phyloP scores from a whole-genome alignment of 306 rosid genomes.

The Abrus pulchellus region DNA sequence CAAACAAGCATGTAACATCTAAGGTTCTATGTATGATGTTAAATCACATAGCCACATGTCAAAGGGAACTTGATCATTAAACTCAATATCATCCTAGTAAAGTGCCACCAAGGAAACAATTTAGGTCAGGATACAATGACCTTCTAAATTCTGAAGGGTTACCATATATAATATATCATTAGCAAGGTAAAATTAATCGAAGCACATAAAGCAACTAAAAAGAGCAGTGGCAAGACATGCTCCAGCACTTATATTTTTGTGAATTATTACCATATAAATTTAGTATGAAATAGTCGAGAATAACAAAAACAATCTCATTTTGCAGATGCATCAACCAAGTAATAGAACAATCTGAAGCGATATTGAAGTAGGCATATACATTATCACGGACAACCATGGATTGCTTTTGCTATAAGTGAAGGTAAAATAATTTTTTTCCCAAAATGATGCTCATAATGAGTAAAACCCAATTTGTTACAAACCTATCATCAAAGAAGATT shows the following conservation, averaged over 20 bases:
- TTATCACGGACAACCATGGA: slow-evolving; percentile 26
- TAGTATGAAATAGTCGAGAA: slow-evolving; percentile 9
- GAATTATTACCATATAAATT: not conserved
- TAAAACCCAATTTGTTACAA: not conserved
- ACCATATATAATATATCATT: slow-evolving; percentile 14
- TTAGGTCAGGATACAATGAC: slow-evolving; percentile 23
- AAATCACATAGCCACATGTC: slow-evolving; percentile 8
- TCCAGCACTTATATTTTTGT: not conserved
- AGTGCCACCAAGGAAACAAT: not conserved
- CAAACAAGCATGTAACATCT: slow-evolving; percentile 19
- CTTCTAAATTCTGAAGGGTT: slow-evolving; percentile 19
- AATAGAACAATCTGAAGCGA: slow-evolving; percentile 35
- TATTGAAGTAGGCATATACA: slow-evolving; percentile 1
- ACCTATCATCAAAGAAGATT: slow-evolving; percentile 22
- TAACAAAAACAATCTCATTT: slow-evolving; percentile 28
- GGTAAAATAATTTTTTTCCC: not conserved
- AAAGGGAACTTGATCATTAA: slow-evolving; percentile 13
- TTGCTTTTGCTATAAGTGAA: slow-evolving; percentile 17
- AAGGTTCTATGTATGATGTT: slow-evolving; percentile 2
- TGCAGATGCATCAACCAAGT: slow-evolving; percentile 36
- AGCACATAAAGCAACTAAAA: slow-evolving; percentile 14
- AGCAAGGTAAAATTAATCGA: slow-evolving; percentile 13
- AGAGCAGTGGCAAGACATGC: slow-evolving; percentile 8
- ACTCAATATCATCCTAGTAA: not conserved
- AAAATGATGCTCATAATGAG: slow-evolving; percentile 18